Conservation (phyloP, 495 filamentous ascomycete genomes). For the Schizothecium vesticola region DNA sequence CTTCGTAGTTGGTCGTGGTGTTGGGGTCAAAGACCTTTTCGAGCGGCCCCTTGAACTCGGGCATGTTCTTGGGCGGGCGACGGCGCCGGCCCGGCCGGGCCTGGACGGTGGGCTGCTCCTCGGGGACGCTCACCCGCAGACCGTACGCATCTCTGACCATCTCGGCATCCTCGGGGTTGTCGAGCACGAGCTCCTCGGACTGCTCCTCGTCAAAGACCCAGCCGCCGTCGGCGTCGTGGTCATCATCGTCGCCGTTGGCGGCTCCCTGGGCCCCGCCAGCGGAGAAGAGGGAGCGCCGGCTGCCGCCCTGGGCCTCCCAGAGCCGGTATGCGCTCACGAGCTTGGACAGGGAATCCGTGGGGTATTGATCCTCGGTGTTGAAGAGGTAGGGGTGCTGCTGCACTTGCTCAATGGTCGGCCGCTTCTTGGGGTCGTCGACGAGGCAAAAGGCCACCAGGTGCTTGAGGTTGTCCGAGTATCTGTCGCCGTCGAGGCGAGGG, state of each 20-base stretch:
- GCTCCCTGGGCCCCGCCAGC: conserved; percentile 14
- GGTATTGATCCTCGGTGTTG: conserved; percentile 10
- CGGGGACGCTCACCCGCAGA: neutral
- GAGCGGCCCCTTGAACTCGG: conserved; percentile 8
- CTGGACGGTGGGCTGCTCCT: neutral
- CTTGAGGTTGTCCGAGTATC: conserved; percentile 11
- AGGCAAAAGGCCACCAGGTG: conserved; percentile 12
- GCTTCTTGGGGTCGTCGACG: conserved; percentile 12
- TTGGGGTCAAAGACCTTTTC: conserved; percentile 18
- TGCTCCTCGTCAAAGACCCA: conserved; percentile 9
- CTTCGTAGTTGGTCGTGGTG: conserved; percentile 12
- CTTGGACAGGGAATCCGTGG: conserved; percentile 8
- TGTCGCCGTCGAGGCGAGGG: conserved; percentile 12
- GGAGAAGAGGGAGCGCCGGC: conserved; percentile 14
- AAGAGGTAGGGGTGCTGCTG: conserved; percentile 12
- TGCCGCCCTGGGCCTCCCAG: conserved; percentile 14
- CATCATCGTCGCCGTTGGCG: neutral
- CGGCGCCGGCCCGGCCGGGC: neutral
- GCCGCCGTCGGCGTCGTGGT: conserved; percentile 1
- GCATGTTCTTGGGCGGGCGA: conserved; percentile 12
- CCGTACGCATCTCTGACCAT: conserved; percentile 4
- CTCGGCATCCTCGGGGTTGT: conserved; percentile 4
- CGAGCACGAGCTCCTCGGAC: conserved; percentile 2
- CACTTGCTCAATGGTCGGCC: conserved; percentile 10
- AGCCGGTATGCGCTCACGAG: conserved; percentile 14